Percentiles rank a stretch among this genome's conserved stretches.
Evolutionary conservation across 2,329 filamentous ascomycete genomes (phyloP).

Genomic region (Epicoccum nigrum): DNA sequence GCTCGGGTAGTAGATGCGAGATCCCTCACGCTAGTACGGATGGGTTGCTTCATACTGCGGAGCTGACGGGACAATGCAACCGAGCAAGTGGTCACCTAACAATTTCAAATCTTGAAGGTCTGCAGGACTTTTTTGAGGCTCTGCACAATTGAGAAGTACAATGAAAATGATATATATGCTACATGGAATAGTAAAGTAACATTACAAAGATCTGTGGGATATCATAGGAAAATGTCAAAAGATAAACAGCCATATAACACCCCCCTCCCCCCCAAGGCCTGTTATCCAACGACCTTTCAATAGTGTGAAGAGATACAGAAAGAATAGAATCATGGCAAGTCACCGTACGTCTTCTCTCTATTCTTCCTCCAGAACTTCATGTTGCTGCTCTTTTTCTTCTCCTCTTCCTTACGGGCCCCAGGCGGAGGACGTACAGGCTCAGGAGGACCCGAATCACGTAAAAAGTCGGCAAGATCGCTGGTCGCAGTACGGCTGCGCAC

Average conservation of each 20-base stretch:
- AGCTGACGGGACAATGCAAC: too few species aligned
- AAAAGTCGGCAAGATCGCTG: conserved; percentile 53
- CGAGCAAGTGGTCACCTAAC: too few species aligned
- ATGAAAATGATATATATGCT: conserved; percentile 2
- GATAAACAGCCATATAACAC: background rate
- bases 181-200: conserved; percentile 9
- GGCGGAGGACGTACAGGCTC: conserved; percentile 28
- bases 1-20: background rate
- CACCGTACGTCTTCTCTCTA: conserved; percentile 30
- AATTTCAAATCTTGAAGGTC: too few species aligned
- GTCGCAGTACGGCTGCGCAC: conserved; percentile 38
- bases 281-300: background rate
- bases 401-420: conserved; percentile 35
- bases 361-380: conserved; percentile 46
- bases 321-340: conserved; percentile 21
- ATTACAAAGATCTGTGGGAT: conserved; percentile 13
- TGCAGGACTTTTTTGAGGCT: background rate
- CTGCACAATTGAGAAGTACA: background rate
- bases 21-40: too few species aligned
- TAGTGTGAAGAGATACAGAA: background rate
- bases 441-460: conserved; percentile 50
- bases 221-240: conserved; percentile 8
- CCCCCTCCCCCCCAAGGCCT: background rate
- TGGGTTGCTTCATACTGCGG: too few species aligned
- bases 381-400: conserved; percentile 34